Evolutionary conservation across 2,329 filamentous ascomycete genomes (phyloP).

Genomic region (Penicillium sp.): DNA sequence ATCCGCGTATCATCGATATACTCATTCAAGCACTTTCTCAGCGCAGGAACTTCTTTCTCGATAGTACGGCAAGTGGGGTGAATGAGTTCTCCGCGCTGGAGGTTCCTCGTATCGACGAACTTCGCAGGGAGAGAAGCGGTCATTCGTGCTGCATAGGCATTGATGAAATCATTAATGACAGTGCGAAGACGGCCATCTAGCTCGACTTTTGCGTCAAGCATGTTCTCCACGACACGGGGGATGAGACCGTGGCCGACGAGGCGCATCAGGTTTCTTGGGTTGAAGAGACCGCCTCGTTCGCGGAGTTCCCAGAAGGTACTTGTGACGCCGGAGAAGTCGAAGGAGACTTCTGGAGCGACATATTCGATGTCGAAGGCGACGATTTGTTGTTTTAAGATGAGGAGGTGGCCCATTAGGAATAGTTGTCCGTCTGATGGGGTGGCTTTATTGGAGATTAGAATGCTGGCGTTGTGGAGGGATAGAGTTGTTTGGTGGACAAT

Average conservation of each 20-base stretch:
- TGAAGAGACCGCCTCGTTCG: constrained; percentile 65
- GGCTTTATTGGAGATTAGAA: constrained; percentile 64
- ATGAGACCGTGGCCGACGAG: constrained; percentile 60
- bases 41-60: constrained; percentile 57
- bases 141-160: constrained; percentile 58
- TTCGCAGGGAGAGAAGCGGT: constrained; percentile 48
- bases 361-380: constrained; percentile 92
- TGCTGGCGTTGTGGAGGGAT: constrained; percentile 75
- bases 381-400: constrained; percentile 93
- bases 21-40: constrained; percentile 59
- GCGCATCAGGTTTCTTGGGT: constrained; percentile 61
- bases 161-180: constrained; percentile 68
- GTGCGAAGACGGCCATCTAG: constrained; percentile 62
- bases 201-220: constrained; percentile 70
- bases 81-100: constrained; percentile 43
- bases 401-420: constrained; percentile 91
- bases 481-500: constrained; percentile 89
- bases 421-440: constrained; percentile 73
- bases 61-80: constrained; percentile 54
- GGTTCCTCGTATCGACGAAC: constrained; percentile 39
- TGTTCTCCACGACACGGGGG: constrained; percentile 68
- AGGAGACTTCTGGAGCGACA: constrained; percentile 63
- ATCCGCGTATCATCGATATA: constrained; percentile 67
- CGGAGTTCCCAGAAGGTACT: constrained; percentile 68
- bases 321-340: constrained; percentile 66